A percentile compares a stretch with the other conserved stretches of the same genome.
phyloP scores from a whole-genome alignment of 1,284 basidiomycete genomes.

The Cryptococcus neoformans region DNA sequence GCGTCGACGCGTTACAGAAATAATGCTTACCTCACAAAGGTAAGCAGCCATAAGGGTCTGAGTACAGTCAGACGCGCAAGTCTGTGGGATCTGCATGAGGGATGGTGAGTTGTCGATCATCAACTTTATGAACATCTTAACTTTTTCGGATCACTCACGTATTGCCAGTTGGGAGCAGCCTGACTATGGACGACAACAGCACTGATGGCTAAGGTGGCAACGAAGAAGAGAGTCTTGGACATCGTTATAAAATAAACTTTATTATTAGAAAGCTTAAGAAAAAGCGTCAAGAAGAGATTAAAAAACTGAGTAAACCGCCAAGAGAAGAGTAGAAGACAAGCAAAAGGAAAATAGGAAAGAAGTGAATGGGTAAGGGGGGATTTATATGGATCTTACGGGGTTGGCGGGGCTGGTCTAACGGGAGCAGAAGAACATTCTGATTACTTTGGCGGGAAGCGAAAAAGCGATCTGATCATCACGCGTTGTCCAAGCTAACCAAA shows the following conservation, averaged over 20 bases:
- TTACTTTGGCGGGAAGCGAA: too few relatives aligned
- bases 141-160: slow-evolving; percentile 24
- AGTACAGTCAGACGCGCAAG: slow-evolving; percentile 35
- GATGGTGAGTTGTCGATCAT: not conserved
- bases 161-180: slow-evolving; percentile 40
- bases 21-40: slow-evolving; percentile 32
- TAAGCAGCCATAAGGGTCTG: slow-evolving; percentile 35
- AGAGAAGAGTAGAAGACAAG: too few relatives aligned
- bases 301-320: too few relatives aligned
- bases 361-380: too few relatives aligned
- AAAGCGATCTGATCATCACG: too few relatives aligned
- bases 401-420: too few relatives aligned
- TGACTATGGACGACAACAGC: slow-evolving; percentile 36
- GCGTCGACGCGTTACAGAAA: not conserved
- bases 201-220: slow-evolving; percentile 24
- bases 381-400: too few relatives aligned
- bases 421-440: too few relatives aligned
- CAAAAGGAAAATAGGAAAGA: too few relatives aligned
- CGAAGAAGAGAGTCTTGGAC: slow-evolving; percentile 31
- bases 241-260: slow-evolving; percentile 8
- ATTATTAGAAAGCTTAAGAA: slow-evolving; percentile 22
- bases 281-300: too few relatives aligned
- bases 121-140: not conserved
- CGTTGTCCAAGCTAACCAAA: too few relatives aligned
- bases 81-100: slow-evolving; percentile 33